Evolutionary conservation across 495 filamentous ascomycete genomes (phyloP).

Genomic region (Penicillium angulare): DNA sequence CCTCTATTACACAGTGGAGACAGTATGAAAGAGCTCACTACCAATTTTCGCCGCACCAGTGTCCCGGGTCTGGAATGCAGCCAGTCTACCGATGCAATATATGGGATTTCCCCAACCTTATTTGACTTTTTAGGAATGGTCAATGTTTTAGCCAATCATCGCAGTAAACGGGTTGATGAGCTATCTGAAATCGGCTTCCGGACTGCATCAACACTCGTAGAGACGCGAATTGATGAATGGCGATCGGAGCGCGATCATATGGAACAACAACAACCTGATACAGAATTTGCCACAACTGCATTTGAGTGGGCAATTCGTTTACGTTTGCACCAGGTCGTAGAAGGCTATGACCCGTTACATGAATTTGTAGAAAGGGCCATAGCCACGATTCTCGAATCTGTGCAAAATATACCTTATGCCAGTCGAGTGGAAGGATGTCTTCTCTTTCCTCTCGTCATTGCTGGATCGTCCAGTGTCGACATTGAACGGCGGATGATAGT

Average conservation of each 20-base stretch:
- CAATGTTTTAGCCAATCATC: conserved; percentile 28
- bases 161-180: conserved; percentile 27
- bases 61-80: conserved; percentile 1
- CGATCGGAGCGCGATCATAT: conserved; percentile 8
- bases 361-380: conserved; percentile 19
- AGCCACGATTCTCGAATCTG: conserved; percentile 14
- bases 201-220: conserved; percentile 23
- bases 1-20: conserved; percentile 20
- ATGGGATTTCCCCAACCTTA: conserved; percentile 20
- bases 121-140: conserved; percentile 29
- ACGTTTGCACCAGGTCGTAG: conserved; percentile 29
- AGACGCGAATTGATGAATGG: conserved; percentile 24
- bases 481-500: conserved; percentile 28
- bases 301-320: conserved; percentile 32
- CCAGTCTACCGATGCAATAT: conserved; percentile 19
- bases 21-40: conserved; percentile 19
- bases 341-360: conserved; percentile 23
- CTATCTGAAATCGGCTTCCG: conserved; percentile 31
- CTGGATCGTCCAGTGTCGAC: conserved; percentile 21
- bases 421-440: conserved; percentile 28
- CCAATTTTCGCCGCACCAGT: conserved; percentile 9
- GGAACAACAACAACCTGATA: conserved; percentile 4
- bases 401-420: conserved; percentile 23
- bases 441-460: conserved; percentile 28
- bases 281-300: conserved; percentile 18